These are phyloP conservation scores for Tetrahymena elliotti DNA, from an alignment of 73 alveolate species.

Conservation along the genomic window DNA sequence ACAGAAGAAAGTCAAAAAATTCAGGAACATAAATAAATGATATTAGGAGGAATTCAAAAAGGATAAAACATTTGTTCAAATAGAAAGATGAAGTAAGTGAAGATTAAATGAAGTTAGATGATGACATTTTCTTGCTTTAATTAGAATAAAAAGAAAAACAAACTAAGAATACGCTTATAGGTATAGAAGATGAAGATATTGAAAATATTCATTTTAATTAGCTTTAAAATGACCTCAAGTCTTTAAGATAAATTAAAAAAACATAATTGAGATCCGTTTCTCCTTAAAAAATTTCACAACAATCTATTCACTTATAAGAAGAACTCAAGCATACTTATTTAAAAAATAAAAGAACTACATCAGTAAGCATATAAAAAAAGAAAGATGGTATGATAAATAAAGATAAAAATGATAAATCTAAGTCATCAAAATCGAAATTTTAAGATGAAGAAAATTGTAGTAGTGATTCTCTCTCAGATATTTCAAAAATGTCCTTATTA, in stretches of 20 bases:
- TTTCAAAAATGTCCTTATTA: not conserved
- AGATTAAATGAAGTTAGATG: not conserved
- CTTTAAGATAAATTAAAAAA: not conserved
- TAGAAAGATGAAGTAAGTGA: not conserved
- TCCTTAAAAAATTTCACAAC: not conserved
- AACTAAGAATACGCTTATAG: not conserved
- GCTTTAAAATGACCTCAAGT: not conserved
- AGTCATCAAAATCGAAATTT: not conserved
- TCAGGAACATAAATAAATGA: not conserved
- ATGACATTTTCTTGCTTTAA: not conserved
- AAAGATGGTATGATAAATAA: not conserved
- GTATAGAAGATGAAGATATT: not conserved
- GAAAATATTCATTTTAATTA: not conserved
- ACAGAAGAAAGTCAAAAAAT: not conserved
- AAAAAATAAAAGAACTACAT: not conserved
- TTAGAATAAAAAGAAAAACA: not conserved
- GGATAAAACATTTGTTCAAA: not conserved
- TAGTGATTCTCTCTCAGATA: not conserved
- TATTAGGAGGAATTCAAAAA: not conserved
- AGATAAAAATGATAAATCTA: not conserved
- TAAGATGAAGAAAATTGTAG: not conserved
- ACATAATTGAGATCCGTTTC: not conserved
- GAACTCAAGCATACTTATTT: not conserved
- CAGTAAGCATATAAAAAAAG: not conserved
- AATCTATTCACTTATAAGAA: not conserved